Evolutionary conservation across 441 rosid genomes (phyloP), one percentile per base, ranked within the genome.

Genomic region (Manihot esculenta): DNA sequence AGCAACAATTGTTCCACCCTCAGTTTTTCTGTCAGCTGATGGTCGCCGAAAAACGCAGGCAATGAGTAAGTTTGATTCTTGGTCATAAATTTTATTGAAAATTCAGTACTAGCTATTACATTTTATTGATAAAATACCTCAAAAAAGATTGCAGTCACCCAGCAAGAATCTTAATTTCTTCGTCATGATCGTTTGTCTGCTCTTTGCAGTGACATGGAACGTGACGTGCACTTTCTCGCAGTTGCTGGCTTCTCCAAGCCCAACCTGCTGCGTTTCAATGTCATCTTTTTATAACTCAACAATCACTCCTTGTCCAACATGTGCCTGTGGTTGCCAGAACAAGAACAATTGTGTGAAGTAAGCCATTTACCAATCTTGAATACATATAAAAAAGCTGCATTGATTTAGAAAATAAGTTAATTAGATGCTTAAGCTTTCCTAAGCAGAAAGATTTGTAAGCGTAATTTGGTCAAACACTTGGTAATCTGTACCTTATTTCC

Each of bases 211-310:
- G 84, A 85, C 86, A 56, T 83, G 87, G 84, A 82, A 79, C 21
- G 84, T 83, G 73, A 82, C 81, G 27, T 85, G 91, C 81, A 74
- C 83, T 7, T 85, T 83, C 70, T 80, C 86, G 21, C 83, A 83
- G 66, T 69, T 82, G 62, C 65, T 81, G 69, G 84, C 85, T 6
- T 73, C 86, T 12, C 51, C 61, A 70, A 59, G 74, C 54, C 87
- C 87, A 24, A 80, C 64, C 58, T 85, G 89, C 62, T 87, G 87
- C 2, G 86, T 85, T 72, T 83, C 88, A 5, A 64, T 85, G 81
- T 85, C 87, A 51, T 83, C 89, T 13, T 87, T 87, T 54, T 85
- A 87, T 80, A 87, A 82, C 64, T 76, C 81, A 14, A 79, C 78
- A 1, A 75, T 87, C 67, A 82, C 83, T 51, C 80, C 84, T 24